phyloP scores from a whole-genome alignment of 164 flowering plant species.

The Annona squamosa region DNA sequence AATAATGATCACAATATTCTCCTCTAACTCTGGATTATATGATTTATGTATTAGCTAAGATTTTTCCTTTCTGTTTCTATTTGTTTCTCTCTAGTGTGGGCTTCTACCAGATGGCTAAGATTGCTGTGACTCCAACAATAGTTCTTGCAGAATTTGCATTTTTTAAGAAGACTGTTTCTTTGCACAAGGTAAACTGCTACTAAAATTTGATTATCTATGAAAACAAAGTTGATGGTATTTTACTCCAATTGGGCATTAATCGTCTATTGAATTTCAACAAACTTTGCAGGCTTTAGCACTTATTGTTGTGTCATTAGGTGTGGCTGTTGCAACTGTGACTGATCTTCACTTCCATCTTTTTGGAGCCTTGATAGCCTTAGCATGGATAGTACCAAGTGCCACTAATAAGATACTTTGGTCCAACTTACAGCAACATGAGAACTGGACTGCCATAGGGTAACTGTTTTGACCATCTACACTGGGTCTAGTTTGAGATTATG shows the following conservation, averaged over 20 bases:
- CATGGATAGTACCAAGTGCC: constrained; percentile 96
- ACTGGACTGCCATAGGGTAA: constrained; percentile 95
- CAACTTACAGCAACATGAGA: constrained; percentile 85
- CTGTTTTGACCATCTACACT: constrained; percentile 9
- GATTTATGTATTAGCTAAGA: too few relatives aligned
- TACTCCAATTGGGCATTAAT: not conserved
- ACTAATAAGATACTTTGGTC: constrained; percentile 92
- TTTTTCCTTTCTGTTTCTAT: not conserved
- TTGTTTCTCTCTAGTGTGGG: constrained; percentile 54
- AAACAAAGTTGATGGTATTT: not conserved
- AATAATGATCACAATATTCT: too few relatives aligned
- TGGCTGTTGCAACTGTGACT: constrained; percentile 90
- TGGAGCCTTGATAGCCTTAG: constrained; percentile 88
- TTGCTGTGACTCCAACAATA: constrained; percentile 94
- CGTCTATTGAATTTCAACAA: not conserved
- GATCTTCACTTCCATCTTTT: constrained; percentile 86
- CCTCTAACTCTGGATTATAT: too few relatives aligned
- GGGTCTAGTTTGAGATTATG: not conserved
- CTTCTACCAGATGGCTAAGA: constrained; percentile 98
- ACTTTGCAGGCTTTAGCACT: constrained; percentile 72
- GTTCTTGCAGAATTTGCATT: constrained; percentile 80
- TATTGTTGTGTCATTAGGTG: constrained; percentile 74
- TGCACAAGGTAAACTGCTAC: constrained; percentile 44
- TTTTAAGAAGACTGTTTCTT: constrained; percentile 56
- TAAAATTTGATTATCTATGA: not conserved